Evolutionary conservation across 1,284 basidiomycete genomes (phyloP), one percentile per base, ranked within the genome.

Genomic region (Boletus austroedulis): DNA sequence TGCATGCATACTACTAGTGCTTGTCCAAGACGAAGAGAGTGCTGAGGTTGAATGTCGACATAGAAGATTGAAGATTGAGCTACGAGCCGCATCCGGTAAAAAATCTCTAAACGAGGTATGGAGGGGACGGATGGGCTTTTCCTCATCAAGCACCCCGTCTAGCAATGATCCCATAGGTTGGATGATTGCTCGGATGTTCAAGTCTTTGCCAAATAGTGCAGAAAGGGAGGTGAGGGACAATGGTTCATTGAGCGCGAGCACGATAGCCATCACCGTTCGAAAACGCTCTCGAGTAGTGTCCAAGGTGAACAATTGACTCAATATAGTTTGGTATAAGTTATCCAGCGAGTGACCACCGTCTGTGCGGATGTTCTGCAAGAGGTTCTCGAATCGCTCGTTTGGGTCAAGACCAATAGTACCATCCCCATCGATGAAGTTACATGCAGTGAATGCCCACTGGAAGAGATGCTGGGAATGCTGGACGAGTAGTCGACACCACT

Each of bases 181-280:
- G 9, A 61, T 51, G 5, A 61, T 44, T 9, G 10, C n/a, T 4
- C 14, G 12, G 5, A 60, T 2, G 2, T 32, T 17, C 31, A 48
- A 23, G 3, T 21, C 4, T 1, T 12, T 14, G 7, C 19, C 45
- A 4, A 61, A 46, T 3, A 60, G 49, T 7, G 49, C 17, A 15
- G 9, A 17, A 2, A 61, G 38, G 2, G 59, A 54, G 3, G 26
- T 2, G 8, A 61, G 21, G 0, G 55, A 38, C n/a, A 57, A 6
- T 1, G 55, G 60, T 11, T 62, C 60, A 0, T 60, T 46, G 8
- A 62, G 60, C 1, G n/a, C 29, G 11, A 61, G 45, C 1, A 61
- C 19, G 3, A 61, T 10, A 0, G 52, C 52, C 59, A 61, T 52
- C 14, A 52, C 40, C 6, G 5, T 32, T 10, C 21, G 29, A 8